These are phyloP conservation scores for Pseudogymnoascus verrucosus DNA, from an alignment of 2,329 filamentous ascomycete species.

Conservation along the genomic window DNA sequence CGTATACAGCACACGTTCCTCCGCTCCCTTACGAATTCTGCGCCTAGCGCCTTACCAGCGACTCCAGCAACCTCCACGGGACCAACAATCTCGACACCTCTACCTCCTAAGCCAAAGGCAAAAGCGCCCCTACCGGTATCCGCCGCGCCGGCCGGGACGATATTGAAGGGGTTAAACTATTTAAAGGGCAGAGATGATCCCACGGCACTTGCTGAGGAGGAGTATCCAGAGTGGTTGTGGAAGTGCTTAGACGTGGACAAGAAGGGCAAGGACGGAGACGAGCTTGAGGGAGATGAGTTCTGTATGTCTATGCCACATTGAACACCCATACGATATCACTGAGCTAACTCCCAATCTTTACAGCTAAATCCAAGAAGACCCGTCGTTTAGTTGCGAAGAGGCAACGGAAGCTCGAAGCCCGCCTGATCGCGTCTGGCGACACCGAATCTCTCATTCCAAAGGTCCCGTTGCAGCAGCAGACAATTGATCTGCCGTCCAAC, in stretches of 20 bases:
- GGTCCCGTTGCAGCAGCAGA: slow-evolving; percentile 70
- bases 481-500: slow-evolving; percentile 57
- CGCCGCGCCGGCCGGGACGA: slow-evolving; percentile 50
- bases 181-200: slow-evolving; percentile 66
- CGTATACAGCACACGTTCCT: slow-evolving; percentile 11
- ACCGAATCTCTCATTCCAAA: slow-evolving; percentile 57
- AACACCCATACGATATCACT: not conserved
- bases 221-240: slow-evolving; percentile 80
- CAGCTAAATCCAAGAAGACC: slow-evolving; percentile 80
- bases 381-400: slow-evolving; percentile 62
- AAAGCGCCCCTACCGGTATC: slow-evolving; percentile 17
- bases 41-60: slow-evolving; percentile 22
- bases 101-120: slow-evolving; percentile 19
- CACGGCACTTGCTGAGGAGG: slow-evolving; percentile 62
- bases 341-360: slow-evolving; percentile 1
- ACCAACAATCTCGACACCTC: slow-evolving; percentile 25
- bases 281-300: slow-evolving; percentile 59
- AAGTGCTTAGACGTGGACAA: slow-evolving; percentile 53
- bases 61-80: slow-evolving; percentile 15
- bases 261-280: slow-evolving; percentile 40
- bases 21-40: slow-evolving; percentile 14
- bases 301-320: slow-evolving; percentile 47
- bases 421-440: slow-evolving; percentile 57
- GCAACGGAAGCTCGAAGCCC: slow-evolving; percentile 47
- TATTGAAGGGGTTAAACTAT: slow-evolving; percentile 69